Conservation (phyloP, 2,329 filamentous ascomycete species). For the Ustilaginoidea virens region DNA sequence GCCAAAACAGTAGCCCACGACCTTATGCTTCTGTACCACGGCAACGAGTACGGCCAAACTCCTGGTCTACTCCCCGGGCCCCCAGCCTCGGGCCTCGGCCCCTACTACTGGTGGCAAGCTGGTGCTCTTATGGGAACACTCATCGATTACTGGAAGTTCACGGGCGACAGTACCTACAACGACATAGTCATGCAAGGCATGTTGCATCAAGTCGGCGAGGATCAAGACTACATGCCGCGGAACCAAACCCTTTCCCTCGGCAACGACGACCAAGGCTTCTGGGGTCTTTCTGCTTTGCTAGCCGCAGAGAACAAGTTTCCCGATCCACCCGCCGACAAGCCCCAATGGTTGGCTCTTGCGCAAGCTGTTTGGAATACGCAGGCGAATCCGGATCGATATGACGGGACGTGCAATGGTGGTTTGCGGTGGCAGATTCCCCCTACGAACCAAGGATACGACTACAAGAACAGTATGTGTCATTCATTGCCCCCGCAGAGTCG, state of each 20-base stretch:
- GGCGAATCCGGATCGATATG: slow-evolving; percentile 56
- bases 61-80: slow-evolving; percentile 42
- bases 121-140: slow-evolving; percentile 56
- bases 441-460: slow-evolving; percentile 49
- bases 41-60: slow-evolving; percentile 32
- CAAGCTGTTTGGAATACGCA: slow-evolving; percentile 73
- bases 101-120: slow-evolving; percentile 64
- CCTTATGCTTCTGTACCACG: slow-evolving; percentile 33
- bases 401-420: slow-evolving; percentile 62
- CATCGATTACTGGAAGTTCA: slow-evolving; percentile 57
- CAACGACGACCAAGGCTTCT: slow-evolving; percentile 71
- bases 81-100: slow-evolving; percentile 26
- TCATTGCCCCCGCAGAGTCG: too few species aligned
- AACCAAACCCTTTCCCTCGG: slow-evolving; percentile 46
- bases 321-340: slow-evolving; percentile 43
- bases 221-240: slow-evolving; percentile 46
- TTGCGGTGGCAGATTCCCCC: slow-evolving; percentile 66
- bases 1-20: slow-evolving; percentile 33
- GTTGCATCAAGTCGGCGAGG: slow-evolving; percentile 42
- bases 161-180: slow-evolving; percentile 51
- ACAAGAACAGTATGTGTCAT: slow-evolving; percentile 29
- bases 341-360: slow-evolving; percentile 60
- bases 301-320: slow-evolving; percentile 66
- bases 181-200: slow-evolving; percentile 40
- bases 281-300: slow-evolving; percentile 64